Conservation (phyloP, 169 alveolate genomes). For the Plasmodium fragile region DNA sequence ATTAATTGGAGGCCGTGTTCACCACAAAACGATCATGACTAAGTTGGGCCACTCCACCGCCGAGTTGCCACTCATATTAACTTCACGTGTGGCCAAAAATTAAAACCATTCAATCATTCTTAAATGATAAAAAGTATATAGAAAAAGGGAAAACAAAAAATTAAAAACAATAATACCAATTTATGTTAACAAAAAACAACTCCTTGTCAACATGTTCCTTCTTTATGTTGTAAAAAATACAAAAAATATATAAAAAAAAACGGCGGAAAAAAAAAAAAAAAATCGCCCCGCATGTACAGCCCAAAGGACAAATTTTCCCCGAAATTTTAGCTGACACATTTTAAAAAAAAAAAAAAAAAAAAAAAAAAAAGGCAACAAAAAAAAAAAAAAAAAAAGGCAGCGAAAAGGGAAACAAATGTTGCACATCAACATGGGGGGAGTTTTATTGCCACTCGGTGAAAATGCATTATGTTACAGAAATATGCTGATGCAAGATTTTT, state of each 20-base stretch:
- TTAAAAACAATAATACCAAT: neutral
- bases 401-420: neutral
- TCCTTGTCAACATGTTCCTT: neutral
- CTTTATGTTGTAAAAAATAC: conserved; percentile 5
- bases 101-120: neutral
- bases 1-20: neutral
- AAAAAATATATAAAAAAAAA: neutral
- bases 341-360: conserved; percentile 18
- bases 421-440: neutral
- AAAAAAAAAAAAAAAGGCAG: too few species aligned
- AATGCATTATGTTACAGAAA: neutral
- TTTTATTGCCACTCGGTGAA: neutral
- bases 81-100: neutral
- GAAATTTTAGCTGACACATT: neutral
- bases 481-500: neutral
- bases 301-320: neutral
- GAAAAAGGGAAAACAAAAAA: neutral
- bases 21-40: neutral
- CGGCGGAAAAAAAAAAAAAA: neutral
- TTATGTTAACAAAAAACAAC: neutral
- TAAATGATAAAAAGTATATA: neutral
- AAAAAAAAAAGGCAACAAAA: neutral
- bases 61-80: neutral
- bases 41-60: neutral
- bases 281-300: neutral